Evolutionary conservation across 1,284 basidiomycete genomes (phyloP), one percentile per base, ranked within the genome.

Genomic region (Peniophora sp.): DNA sequence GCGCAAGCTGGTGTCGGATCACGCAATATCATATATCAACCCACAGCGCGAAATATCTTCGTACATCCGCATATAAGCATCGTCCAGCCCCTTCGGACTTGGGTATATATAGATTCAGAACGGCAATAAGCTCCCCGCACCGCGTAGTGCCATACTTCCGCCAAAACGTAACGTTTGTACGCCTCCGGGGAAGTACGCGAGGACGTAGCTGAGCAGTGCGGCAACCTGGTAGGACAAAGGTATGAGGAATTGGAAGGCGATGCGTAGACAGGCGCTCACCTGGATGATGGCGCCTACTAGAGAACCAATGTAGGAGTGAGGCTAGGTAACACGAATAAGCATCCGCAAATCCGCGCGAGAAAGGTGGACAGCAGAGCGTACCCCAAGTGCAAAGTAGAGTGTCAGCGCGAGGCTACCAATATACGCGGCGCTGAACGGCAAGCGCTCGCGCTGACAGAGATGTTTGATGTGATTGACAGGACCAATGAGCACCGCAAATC

Each of bases 181-280:
- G 9, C 88, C 92, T 11, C 92, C 92, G 3, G 92, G 92, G 68
- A 95, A 96, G 68, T 96, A 97, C 0, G 92, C 92, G 15, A 91
- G 73, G 9, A 97, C 78, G 62, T 97, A 97, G 12, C 86, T 78
- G 10, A 96, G 70, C 9, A 97, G 79, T 0, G 92, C 85, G 42
- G 88, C 71, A 37, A 95, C 81, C 79, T 90, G 64, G 1, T 43
- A 49, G 47, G 20, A 45, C 18, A 12, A 48, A 5, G 35, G 24
- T 49, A 8, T 35, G 24, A 14, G 22, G 8, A 32, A 11, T 17
- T 8, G 24, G 5, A 18, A 15, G 8, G 18, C 37, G 27, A 20
- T 0, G 27, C 24, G 55, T 32, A 51, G 45, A 41, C n/a, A 22
- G n/a, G 48, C 61, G 42, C 61, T 27, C 58, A 86, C 83, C 67